A percentile compares a stretch with the other conserved stretches of the same genome.
phyloP scores from a whole-genome alignment of 495 filamentous ascomycete species.

The Aspergillus avenaceus region DNA sequence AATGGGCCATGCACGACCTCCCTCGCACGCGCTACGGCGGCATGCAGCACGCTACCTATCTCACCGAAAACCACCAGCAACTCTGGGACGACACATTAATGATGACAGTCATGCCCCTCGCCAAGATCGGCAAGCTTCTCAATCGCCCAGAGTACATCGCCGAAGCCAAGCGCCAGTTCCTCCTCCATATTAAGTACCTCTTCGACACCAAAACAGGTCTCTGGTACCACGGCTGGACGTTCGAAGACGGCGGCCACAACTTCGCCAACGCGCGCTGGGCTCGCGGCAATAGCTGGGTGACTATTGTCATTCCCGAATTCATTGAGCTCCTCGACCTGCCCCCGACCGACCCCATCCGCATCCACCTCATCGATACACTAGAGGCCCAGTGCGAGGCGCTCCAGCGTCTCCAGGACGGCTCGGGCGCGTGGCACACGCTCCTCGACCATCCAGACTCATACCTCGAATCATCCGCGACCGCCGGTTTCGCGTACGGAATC shows the following conservation, averaged over 20 bases:
- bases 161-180: constrained; percentile 69
- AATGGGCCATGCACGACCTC: constrained; percentile 72
- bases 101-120: constrained; percentile 75
- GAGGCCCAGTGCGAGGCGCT: constrained; percentile 60
- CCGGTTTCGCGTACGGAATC: constrained; percentile 72
- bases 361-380: constrained; percentile 57
- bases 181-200: constrained; percentile 68
- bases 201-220: constrained; percentile 63
- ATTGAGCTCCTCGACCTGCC: constrained; percentile 60
- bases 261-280: constrained; percentile 69
- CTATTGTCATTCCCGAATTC: constrained; percentile 71
- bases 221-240: constrained; percentile 74
- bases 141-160: constrained; percentile 61
- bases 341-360: constrained; percentile 52
- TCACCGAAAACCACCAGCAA: constrained; percentile 60
- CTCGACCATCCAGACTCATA: constrained; percentile 63
- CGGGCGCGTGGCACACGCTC: constrained; percentile 65
- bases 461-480: constrained; percentile 66
- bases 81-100: constrained; percentile 78
- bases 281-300: constrained; percentile 64
- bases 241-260: constrained; percentile 61
- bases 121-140: constrained; percentile 68
- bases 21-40: constrained; percentile 64
- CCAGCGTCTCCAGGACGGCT: constrained; percentile 45
- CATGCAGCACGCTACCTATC: constrained; percentile 70